Evolutionary conservation across 2,329 filamentous ascomycete genomes (phyloP).

Genomic region (Phaeosphaeria sp.): DNA sequence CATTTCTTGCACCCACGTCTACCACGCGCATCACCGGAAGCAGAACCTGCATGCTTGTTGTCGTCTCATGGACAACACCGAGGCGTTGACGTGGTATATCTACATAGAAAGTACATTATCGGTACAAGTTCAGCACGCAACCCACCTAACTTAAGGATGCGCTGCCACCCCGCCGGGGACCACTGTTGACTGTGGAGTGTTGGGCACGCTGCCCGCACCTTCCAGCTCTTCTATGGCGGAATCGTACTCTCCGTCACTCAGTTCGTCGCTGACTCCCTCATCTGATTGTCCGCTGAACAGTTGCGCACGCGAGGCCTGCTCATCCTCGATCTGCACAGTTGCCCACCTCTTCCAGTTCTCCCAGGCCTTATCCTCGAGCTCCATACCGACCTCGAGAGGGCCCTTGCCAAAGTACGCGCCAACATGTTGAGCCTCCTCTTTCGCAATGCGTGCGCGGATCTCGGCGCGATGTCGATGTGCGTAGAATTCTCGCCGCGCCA

Average conservation of each 20-base stretch:
- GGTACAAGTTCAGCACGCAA: constrained; percentile 20
- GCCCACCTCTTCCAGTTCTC: constrained; percentile 90
- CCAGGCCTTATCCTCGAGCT: constrained; percentile 79
- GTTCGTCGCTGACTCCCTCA: constrained; percentile 23
- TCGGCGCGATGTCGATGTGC: constrained; percentile 80
- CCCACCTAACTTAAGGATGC: constrained; percentile 35
- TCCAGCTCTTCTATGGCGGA: constrained; percentile 45
- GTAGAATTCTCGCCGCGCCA: constrained; percentile 90
- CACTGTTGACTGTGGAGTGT: constrained; percentile 37
- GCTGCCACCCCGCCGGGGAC: constrained; percentile 47
- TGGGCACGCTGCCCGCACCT: constrained; percentile 24
- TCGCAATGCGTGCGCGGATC: constrained; percentile 79
- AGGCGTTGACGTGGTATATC: constrained; percentile 9
- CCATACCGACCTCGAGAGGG: constrained; percentile 76
- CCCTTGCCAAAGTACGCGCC: constrained; percentile 89
- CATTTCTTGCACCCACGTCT: no score
- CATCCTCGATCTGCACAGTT: constrained; percentile 56
- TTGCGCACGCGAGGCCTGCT: constrained; percentile 56
- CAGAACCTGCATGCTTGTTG: neutral
- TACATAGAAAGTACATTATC: constrained; percentile 30
- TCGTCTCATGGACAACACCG: neutral
- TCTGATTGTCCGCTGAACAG: constrained; percentile 45
- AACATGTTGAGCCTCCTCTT: constrained; percentile 83
- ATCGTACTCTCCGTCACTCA: constrained; percentile 34
- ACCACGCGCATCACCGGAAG: neutral